These are phyloP conservation scores for Podospora australis DNA, from an alignment of 495 filamentous ascomycete species.

Conservation along the genomic window DNA sequence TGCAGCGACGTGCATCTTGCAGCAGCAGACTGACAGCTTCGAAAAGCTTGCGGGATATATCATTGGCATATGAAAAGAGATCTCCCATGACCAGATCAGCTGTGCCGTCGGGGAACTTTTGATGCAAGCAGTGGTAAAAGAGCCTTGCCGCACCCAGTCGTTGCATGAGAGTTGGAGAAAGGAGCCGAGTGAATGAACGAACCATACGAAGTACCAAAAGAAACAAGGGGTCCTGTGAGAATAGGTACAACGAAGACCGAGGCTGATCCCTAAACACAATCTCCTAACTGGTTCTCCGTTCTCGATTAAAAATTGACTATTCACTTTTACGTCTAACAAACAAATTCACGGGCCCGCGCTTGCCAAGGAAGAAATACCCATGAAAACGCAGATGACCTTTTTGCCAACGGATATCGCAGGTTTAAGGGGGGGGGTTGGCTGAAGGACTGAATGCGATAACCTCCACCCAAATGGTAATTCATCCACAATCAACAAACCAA, in stretches of 20 bases:
- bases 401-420: slow-evolving; percentile 16
- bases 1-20: slow-evolving; percentile 5
- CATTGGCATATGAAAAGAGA: too few relatives aligned
- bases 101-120: too few relatives aligned
- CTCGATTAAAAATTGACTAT: slow-evolving; percentile 28
- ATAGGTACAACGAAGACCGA: too few relatives aligned
- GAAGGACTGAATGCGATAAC: slow-evolving; percentile 6
- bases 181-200: too few relatives aligned
- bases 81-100: too few relatives aligned
- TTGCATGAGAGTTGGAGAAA: too few relatives aligned
- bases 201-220: too few relatives aligned
- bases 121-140: too few relatives aligned
- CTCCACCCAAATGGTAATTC: slow-evolving; percentile 11
- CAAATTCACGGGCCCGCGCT: slow-evolving; percentile 22
- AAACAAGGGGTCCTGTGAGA: too few relatives aligned
- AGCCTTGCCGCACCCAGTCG: too few relatives aligned
- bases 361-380: slow-evolving; percentile 26
- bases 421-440: slow-evolving; percentile 7
- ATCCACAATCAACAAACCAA: slow-evolving; percentile 10
- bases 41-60: too few relatives aligned
- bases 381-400: slow-evolving; percentile 15
- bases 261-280: too few relatives aligned
- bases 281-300: slow-evolving; percentile 2
- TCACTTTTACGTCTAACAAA: slow-evolving; percentile 27
- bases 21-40: background rate